Base-by-base conservation (phyloP, 225 moss, liverwort and hornwort species). In the Pseudoscleropodium purum region DNA sequence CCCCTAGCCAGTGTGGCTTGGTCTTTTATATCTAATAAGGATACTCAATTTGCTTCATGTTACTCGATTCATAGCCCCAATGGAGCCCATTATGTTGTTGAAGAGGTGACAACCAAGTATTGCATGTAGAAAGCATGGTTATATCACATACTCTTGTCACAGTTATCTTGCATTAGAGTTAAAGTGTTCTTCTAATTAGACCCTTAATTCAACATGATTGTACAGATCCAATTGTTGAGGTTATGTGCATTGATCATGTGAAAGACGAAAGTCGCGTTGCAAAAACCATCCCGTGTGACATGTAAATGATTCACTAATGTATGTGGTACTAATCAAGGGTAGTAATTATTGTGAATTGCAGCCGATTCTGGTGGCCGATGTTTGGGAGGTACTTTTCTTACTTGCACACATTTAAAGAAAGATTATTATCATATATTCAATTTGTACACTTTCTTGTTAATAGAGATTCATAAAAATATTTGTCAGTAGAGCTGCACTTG, bases 281-380 rank as follows among this genome's bases (percentile, higher is more conserved):
- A 39, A 61, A 31, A 15, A 59, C 9, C 13, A 61, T 61, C 43
- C 43, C 1, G 5, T 6, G 43, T 30, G 21, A 62, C 31, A 13
- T 43, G 20, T 41, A 26, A 30, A 9, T 45, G 82, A 45, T 43
- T 62, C 15, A 5, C 13, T 21, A 16, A 63, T 34, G 47, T 82
- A 13, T 4, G 52, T 36, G 82, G 24, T 47, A 34, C 82, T 82
- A 34, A 82, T 66, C 51, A 36, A 64, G 54, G 29, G 43, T 31
- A 20, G 6, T 19, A 31, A 57, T 33, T 83, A 5, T 20, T 77
- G 72, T 87, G 57, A 16, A 61, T 89, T 57, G 34, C 91, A 93
- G 92, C 91, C 91, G 3, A 88, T 91, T 74, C 87, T 91, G 25
- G 92, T 93, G 36, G 92, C 81, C 5, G 92, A 93, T 64, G 92